These are phyloP conservation scores for Acer saccharum DNA, from an alignment of 345 rosid genomes.

Conservation along the genomic window DNA sequence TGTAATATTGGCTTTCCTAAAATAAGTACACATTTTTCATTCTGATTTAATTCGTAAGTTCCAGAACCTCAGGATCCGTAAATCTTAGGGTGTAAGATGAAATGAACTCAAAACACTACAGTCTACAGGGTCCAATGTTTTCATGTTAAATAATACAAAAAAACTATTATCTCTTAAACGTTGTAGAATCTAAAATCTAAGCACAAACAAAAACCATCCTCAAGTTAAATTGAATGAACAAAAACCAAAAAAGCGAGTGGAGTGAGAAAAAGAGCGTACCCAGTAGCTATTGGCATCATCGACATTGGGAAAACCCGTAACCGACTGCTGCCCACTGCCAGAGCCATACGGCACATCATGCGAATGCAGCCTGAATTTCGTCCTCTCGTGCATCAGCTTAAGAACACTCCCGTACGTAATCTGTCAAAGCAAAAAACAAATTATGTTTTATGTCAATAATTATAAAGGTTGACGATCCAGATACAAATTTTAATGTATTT, in stretches of 20 bases:
- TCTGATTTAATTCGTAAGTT: not conserved
- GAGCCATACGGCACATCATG: conserved; percentile 99
- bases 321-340: conserved; percentile 99
- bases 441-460: not conserved
- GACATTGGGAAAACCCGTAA: conserved; percentile 81
- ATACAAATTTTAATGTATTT: too few relatives aligned
- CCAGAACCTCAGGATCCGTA: not conserved
- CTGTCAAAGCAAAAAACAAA: conserved; percentile 35
- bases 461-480: too few relatives aligned
- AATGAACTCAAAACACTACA: not conserved
- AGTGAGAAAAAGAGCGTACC: conserved; percentile 44
- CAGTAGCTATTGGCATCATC: conserved; percentile 97
- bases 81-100: not conserved
- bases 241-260: not conserved
- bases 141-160: not conserved
- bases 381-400: conserved; percentile 93
- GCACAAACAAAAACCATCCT: not conserved
- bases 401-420: conserved; percentile 83
- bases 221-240: not conserved
- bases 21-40: too few relatives aligned
- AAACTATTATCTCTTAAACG: not conserved
- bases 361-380: conserved; percentile 82
- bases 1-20: too few relatives aligned
- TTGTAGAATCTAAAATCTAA: not conserved
- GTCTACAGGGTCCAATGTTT: not conserved